These are phyloP conservation scores for Kokia cookei DNA, from an alignment of 441 rosid species.

Conservation along the genomic window DNA sequence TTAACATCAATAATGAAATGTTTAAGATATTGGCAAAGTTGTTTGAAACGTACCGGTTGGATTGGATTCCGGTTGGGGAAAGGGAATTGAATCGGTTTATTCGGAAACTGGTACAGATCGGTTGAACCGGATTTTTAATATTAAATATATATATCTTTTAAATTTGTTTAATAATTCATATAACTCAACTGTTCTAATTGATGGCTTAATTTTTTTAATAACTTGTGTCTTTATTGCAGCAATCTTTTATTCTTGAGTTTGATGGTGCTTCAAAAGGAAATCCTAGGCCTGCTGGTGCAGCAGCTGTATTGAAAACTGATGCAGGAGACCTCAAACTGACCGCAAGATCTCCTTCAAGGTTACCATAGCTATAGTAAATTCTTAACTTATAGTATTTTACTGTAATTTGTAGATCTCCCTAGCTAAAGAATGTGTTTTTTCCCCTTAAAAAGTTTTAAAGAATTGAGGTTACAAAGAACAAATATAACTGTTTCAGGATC, in stretches of 20 bases:
- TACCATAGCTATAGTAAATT: not conserved
- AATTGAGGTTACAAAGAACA: not conserved
- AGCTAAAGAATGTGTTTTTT: not conserved
- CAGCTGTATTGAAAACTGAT: conserved; percentile 61
- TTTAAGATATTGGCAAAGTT: no score
- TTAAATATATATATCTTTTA: no score
- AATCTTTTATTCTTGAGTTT: conserved; percentile 64
- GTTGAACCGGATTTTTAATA: no score
- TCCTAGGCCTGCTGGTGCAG: conserved; percentile 80
- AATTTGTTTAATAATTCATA: not conserved
- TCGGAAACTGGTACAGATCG: no score
- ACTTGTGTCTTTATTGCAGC: conserved; percentile 31
- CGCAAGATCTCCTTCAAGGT: conserved; percentile 55
- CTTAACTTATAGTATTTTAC: not conserved
- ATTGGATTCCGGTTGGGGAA: no score
- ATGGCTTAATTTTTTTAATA: no score
- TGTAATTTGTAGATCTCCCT: not conserved
- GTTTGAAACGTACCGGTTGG: no score
- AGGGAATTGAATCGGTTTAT: no score
- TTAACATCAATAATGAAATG: no score
- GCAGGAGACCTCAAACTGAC: conserved; percentile 63
- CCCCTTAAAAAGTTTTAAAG: not conserved
- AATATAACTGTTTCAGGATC: not conserved
- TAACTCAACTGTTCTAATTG: no score
- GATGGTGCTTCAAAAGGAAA: conserved; percentile 72